Conservation (phyloP, 495 filamentous ascomycete genomes). For the Talaromyces wortmannii region DNA sequence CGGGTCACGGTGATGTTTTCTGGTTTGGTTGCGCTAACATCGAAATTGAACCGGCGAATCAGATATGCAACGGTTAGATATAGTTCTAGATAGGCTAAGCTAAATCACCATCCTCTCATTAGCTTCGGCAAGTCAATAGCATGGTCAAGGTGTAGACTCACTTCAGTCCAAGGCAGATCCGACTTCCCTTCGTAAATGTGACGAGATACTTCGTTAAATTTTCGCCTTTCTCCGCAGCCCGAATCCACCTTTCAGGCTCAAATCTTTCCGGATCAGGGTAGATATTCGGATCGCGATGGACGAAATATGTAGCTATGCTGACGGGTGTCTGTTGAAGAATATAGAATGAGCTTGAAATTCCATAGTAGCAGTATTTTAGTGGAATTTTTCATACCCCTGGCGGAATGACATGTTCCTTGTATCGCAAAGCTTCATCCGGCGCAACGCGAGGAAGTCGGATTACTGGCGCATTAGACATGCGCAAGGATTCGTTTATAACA, state of each 20-base stretch:
- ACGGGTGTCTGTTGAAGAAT: slow-evolving; percentile 29
- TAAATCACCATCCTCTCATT: slow-evolving; percentile 4
- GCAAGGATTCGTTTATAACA: slow-evolving; percentile 39
- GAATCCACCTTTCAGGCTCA: slow-evolving; percentile 43
- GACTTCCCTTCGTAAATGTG: slow-evolving; percentile 34
- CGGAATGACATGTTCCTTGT: slow-evolving; percentile 25
- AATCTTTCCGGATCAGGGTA: slow-evolving; percentile 40
- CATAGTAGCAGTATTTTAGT: not conserved
- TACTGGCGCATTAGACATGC: slow-evolving; percentile 31
- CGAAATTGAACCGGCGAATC: slow-evolving; percentile 25
- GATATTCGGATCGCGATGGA: slow-evolving; percentile 35
- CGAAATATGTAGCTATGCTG: slow-evolving; percentile 36
- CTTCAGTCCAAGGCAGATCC: slow-evolving; percentile 41
- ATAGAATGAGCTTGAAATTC: not conserved
- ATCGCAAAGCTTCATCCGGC: slow-evolving; percentile 29
- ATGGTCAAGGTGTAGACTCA: slow-evolving; percentile 10
- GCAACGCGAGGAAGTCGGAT: slow-evolving; percentile 33
- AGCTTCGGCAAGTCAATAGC: not conserved
- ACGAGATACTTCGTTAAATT: slow-evolving; percentile 24
- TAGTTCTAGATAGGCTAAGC: slow-evolving; percentile 31
- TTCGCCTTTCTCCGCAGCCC: slow-evolving; percentile 11
- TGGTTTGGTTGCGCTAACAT: slow-evolving; percentile 22
- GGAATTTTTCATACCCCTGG: slow-evolving; percentile 19
- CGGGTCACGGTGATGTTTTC: slow-evolving; percentile 22
- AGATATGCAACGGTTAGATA: slow-evolving; percentile 27